Conservation (phyloP, 2,329 filamentous ascomycete species). For the Penicillium sp. region DNA sequence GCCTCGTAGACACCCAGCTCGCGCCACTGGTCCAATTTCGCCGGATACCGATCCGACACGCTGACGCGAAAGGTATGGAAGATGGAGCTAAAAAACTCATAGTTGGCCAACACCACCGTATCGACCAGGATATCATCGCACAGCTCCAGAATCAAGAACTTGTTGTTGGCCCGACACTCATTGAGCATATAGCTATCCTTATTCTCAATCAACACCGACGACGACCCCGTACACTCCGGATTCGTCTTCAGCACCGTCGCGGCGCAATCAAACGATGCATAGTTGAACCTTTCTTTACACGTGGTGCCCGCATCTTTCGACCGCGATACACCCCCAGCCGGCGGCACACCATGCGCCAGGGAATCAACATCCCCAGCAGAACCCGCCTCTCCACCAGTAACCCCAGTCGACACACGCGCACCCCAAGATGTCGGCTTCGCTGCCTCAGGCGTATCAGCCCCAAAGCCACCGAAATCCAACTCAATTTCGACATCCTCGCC, state of each 20-base stretch:
- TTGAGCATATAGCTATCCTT: conserved; percentile 98
- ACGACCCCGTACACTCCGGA: conserved; percentile 73
- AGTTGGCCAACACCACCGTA: conserved; percentile 94
- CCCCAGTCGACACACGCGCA: conserved; percentile 19
- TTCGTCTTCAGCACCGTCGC: conserved; percentile 89
- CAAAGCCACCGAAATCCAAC: conserved; percentile 59
- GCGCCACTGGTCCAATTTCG: conserved; percentile 85
- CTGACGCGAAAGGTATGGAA: conserved; percentile 83
- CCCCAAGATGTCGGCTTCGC: conserved; percentile 27
- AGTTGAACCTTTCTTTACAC: conserved; percentile 95
- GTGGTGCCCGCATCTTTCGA: conserved; percentile 96
- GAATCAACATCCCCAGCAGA: too few relatives aligned
- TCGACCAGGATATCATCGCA: conserved; percentile 82
- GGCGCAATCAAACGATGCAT: conserved; percentile 92
- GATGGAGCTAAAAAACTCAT: conserved; percentile 98
- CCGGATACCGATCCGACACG: conserved; percentile 88
- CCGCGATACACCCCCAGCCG: too few relatives aligned
- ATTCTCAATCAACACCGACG: conserved; percentile 84
- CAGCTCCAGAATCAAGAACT: conserved; percentile 88
- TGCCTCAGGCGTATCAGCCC: conserved; percentile 35
- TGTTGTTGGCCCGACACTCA: conserved; percentile 75
- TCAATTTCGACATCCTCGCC: conserved; percentile 86
- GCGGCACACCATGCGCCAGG: conserved; percentile 49
- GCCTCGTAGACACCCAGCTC: conserved; percentile 82
- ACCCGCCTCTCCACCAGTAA: conserved; percentile 13